Percentiles rank a stretch among this genome's conserved stretches.
Evolutionary conservation across 179 eudicot genomes (phyloP).

Genomic region (Vitellaria paradoxa): DNA sequence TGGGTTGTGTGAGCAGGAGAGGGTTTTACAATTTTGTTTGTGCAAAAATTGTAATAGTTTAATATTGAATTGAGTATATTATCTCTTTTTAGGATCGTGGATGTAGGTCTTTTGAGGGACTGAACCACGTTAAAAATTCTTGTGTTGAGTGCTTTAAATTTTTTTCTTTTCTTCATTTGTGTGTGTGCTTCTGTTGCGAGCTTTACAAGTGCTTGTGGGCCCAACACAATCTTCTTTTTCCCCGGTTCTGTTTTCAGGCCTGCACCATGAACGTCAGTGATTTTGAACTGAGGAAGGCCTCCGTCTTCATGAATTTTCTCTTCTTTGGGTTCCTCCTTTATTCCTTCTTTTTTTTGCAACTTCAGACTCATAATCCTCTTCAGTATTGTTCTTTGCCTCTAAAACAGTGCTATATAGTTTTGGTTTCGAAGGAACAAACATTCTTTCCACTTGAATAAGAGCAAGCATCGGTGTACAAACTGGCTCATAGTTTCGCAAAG

Average conservation of each 20-base stretch:
- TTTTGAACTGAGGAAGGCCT: constrained; percentile 64
- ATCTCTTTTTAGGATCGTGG: no score
- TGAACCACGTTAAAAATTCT: no score
- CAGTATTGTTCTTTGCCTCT: constrained; percentile 30
- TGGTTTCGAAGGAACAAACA: constrained; percentile 83
- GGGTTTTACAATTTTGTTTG: no score
- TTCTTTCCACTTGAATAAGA: constrained; percentile 87
- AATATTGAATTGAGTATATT: no score
- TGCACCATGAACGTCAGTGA: constrained; percentile 77
- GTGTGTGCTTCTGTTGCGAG: no score
- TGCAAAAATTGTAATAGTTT: no score
- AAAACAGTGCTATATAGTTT: constrained; percentile 60
- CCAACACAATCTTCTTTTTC: constrained; percentile 78
- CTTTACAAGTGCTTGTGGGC: no score
- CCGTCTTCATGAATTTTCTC: constrained; percentile 46
- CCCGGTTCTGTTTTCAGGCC: constrained; percentile 71
- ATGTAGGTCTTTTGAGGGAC: no score
- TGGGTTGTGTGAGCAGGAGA: no score
- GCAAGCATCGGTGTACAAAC: constrained; percentile 97
- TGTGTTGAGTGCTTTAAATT: no score
- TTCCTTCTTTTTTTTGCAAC: constrained; percentile 25
- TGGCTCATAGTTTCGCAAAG: constrained; percentile 77
- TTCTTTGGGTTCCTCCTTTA: constrained; percentile 29
- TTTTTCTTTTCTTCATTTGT: no score
- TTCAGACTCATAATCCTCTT: constrained; percentile 46